Evolutionary conservation across 139 green algal species (phyloP).

Genomic region (Chlorella sp.): DNA sequence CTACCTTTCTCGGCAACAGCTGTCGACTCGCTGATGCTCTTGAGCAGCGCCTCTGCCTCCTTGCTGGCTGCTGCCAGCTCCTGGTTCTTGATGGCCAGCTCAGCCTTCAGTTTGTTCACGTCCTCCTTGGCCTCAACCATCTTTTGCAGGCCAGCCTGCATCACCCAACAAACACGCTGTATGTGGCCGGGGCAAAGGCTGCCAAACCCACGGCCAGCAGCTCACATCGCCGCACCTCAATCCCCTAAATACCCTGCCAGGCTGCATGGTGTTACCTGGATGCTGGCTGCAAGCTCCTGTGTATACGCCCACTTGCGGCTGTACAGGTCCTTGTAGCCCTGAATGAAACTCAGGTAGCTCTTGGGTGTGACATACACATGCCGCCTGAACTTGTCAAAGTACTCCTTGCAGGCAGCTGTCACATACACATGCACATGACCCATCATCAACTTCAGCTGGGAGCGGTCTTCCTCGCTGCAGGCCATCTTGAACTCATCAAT

Average conservation of each 20-base stretch:
- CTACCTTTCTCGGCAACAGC: conserved; percentile 87
- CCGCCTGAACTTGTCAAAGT: conserved; percentile 83
- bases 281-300: too few relatives aligned
- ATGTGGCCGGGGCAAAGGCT: too few relatives aligned
- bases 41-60: conserved; percentile 81
- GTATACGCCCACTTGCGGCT: conserved; percentile 63
- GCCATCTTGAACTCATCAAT: conserved; percentile 84
- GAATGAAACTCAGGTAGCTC: conserved; percentile 88
- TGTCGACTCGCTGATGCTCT: conserved; percentile 82
- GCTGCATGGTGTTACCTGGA: too few relatives aligned
- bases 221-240: too few relatives aligned
- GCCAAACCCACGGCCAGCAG: too few relatives aligned
- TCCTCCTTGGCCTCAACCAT: conserved; percentile 90
- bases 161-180: too few relatives aligned
- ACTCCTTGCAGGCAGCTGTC: conserved; percentile 80
- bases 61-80: conserved; percentile 75
- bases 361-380: conserved; percentile 93
- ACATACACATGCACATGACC: conserved; percentile 78
- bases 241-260: too few relatives aligned
- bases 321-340: conserved; percentile 88
- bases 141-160: conserved; percentile 81
- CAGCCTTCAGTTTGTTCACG: conserved; percentile 82
- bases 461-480: conserved; percentile 62
- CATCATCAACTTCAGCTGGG: conserved; percentile 88
- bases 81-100: conserved; percentile 89